phyloP scores from a whole-genome alignment of 352 stramenopile species.

The Globisporangium uncinulatum region DNA sequence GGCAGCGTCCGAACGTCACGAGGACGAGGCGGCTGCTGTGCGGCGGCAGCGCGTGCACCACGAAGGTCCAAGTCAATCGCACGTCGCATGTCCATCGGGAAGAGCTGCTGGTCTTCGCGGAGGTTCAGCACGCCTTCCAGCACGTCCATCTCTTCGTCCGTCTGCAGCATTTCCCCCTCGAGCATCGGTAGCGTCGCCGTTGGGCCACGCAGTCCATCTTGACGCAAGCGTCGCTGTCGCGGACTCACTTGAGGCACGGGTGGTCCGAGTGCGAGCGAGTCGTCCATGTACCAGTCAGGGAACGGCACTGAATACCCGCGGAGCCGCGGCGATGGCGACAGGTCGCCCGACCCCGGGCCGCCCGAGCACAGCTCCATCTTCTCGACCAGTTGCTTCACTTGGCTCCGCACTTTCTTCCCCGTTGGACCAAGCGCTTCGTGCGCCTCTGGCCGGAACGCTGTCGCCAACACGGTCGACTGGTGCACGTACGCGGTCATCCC shows the following conservation, averaged over 20 bases:
- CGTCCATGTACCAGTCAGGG: conserved; percentile 69
- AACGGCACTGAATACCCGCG: conserved; percentile 55
- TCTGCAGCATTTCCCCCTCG: conserved; percentile 55
- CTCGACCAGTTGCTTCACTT: conserved; percentile 72
- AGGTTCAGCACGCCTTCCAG: conserved; percentile 63
- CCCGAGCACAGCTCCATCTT: conserved; percentile 85
- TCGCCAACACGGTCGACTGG: conserved; percentile 79
- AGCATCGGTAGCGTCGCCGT: conserved; percentile 39
- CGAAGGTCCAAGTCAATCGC: conserved; percentile 34
- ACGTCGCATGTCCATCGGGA: conserved; percentile 42
- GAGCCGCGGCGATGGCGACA: conserved; percentile 46
- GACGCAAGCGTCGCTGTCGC: conserved; percentile 25
- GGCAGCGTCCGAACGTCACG: conserved; percentile 3
- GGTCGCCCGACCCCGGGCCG: conserved; percentile 22
- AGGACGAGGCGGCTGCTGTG: conserved; percentile 11
- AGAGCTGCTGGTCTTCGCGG: conserved; percentile 51
- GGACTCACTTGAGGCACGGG: conserved; percentile 32
- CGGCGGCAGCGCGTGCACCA: conserved; percentile 21
- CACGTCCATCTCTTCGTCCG: conserved; percentile 62
- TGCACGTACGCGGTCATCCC: conserved; percentile 81
- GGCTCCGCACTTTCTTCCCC: conserved; percentile 47
- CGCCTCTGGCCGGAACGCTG: conserved; percentile 67
- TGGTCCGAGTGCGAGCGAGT: conserved; percentile 21
- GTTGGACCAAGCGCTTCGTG: conserved; percentile 44
- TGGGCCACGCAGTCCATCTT: conserved; percentile 38